phyloP scores from a whole-genome alignment of 1,284 basidiomycete genomes.

The Microbotryum scabiosae region DNA sequence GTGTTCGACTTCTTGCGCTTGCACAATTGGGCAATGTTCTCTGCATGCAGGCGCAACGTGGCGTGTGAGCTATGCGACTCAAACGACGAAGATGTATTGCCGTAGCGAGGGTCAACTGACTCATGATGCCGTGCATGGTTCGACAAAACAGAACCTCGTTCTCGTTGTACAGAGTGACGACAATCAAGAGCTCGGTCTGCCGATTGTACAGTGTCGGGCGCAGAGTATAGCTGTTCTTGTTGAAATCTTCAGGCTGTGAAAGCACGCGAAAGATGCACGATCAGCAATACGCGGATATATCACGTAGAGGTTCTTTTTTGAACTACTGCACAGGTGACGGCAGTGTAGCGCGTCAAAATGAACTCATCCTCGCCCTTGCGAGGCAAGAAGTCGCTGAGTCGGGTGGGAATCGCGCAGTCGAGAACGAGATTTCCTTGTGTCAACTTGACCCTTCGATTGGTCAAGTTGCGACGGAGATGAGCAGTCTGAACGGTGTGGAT shows the following conservation, averaged over 20 bases:
- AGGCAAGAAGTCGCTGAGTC: conserved; percentile 62
- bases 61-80: neutral
- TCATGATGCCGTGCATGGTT: conserved; percentile 93
- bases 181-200: conserved; percentile 85
- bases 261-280: neutral
- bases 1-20: conserved; percentile 86
- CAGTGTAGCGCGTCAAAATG: conserved; percentile 60
- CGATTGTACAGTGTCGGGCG: conserved; percentile 72
- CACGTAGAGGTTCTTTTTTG: no score
- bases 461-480: conserved; percentile 33
- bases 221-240: conserved; percentile 69
- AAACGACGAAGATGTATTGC: neutral
- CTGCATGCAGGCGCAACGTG: conserved; percentile 32
- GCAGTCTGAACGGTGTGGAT: conserved; percentile 16
- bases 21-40: conserved; percentile 58
- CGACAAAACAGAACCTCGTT: conserved; percentile 88
- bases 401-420: conserved; percentile 72
- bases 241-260: conserved; percentile 72
- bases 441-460: conserved; percentile 44
- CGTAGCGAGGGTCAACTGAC: conserved; percentile 21
- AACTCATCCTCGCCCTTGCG: conserved; percentile 75
- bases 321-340: conserved; percentile 67
- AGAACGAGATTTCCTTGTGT: conserved; percentile 78
- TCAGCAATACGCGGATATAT: neutral
- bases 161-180: conserved; percentile 96